Evolutionary conservation across 352 stramenopile species (phyloP), one percentile per base, ranked within the genome.

Genomic region (Peronospora destructor): DNA sequence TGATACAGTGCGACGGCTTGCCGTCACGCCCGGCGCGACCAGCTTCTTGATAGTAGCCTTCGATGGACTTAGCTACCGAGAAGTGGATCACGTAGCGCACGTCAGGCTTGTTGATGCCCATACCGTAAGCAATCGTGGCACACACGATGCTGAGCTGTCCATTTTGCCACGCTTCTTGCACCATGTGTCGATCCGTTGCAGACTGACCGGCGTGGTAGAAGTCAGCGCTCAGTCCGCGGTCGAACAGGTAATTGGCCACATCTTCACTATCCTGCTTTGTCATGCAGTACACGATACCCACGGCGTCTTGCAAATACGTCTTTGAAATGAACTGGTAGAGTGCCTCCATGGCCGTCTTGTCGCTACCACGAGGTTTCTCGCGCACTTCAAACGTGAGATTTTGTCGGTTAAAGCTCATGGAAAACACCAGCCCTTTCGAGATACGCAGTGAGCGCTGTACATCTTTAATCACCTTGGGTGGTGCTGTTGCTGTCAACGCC

Each of bases 21-120:
- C 96, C 96, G 63, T 99, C 97, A 47, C 97, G 80, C 2, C 97
- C 97, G 1, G 91, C 97, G 17, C 97, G 80, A 2, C 97, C 97
- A 4, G 85, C 91, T 68, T 99, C 95, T 67, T 99, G 96, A 71
- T 98, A 99, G 70, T 99, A 99, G 6, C 87, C 94, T 69, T 99
- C 97, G 34, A 99, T 80, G 41, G 85, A 97, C 66, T 91, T 91
- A 56, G 83, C 80, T 42, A 95, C 65, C 25, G 80, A 90, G 53
- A 95, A 95, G 71, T 98, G 90, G 49, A 97, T 78, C 16, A 98
- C 90, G 46, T 91, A 97, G 13, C 87, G 86, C 49, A 97, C 88
- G 56, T 97, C 82, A 21, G 88, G 77, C 59, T 98, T 97, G 71
- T 98, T 95, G 61, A 98, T 98, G 28, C 93, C 93, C 67, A 98